These are phyloP conservation scores for Cutaneotrichosporon daszewskae DNA, from an alignment of 1,284 basidiomycete species.

Conservation along the genomic window DNA sequence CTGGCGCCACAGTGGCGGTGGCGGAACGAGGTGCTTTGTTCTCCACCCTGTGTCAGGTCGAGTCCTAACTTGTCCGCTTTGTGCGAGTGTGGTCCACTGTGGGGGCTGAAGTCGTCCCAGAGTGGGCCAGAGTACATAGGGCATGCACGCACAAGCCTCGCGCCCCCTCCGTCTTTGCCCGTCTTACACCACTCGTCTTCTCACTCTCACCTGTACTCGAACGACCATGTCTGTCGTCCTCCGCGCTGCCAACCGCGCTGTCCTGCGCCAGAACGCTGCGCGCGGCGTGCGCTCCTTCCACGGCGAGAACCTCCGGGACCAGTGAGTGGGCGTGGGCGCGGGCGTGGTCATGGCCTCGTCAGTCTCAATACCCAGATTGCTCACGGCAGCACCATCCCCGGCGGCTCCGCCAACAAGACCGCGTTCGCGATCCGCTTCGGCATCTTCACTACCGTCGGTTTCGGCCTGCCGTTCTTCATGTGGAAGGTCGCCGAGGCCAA, in stretches of 20 bases:
- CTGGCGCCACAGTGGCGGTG: too few relatives aligned
- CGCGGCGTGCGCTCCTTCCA: background rate
- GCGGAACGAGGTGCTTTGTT: too few relatives aligned
- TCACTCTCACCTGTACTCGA: background rate
- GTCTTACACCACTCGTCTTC: background rate
- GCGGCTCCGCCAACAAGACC: background rate
- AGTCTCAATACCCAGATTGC: background rate
- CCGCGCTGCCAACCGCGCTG: background rate
- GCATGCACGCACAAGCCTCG: too few relatives aligned
- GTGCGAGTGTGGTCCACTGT: too few relatives aligned
- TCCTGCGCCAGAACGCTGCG: background rate
- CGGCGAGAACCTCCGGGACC: background rate
- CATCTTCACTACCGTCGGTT: background rate
- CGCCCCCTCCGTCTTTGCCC: background rate
- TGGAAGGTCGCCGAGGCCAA: too few relatives aligned
- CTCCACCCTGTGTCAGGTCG: too few relatives aligned
- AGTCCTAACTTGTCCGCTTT: too few relatives aligned
- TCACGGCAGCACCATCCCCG: background rate
- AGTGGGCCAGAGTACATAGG: too few relatives aligned
- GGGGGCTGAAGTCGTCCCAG: too few relatives aligned
- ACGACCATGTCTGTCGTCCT: background rate
- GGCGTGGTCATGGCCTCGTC: too few relatives aligned
- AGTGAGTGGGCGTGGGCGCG: background rate
- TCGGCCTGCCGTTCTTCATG: background rate
- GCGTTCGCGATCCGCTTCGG: background rate